These are phyloP conservation scores for Aquilaria malaccensis DNA, from an alignment of 345 rosid genomes.

Conservation along the genomic window DNA sequence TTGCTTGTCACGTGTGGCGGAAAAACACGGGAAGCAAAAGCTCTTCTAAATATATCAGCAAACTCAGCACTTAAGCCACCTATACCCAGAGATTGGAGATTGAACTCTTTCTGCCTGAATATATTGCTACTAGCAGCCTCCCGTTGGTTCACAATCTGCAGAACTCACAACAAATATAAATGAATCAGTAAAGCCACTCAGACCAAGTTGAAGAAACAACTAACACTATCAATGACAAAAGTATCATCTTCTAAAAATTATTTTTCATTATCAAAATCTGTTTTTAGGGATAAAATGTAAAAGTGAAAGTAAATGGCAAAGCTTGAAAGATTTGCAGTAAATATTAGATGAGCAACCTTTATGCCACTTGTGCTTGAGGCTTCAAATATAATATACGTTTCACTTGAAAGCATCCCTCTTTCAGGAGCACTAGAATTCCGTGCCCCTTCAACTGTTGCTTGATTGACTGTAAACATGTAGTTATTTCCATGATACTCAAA, in stretches of 20 bases:
- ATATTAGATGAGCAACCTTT: slow-evolving; percentile 44
- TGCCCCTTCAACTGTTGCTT: slow-evolving; percentile 67
- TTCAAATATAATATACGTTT: slow-evolving; percentile 84
- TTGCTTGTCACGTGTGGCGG: slow-evolving; percentile 93
- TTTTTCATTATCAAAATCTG: too few relatives aligned
- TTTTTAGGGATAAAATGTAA: too few relatives aligned
- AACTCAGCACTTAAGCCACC: slow-evolving; percentile 99
- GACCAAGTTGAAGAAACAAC: slow-evolving; percentile 7
- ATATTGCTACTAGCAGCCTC: slow-evolving; percentile 96
- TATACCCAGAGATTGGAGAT: slow-evolving; percentile 90
- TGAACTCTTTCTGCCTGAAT: slow-evolving; percentile 91
- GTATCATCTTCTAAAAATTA: not conserved
- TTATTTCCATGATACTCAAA: slow-evolving; percentile 93
- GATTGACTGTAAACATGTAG: slow-evolving; percentile 76
- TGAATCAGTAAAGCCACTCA: slow-evolving; percentile 1
- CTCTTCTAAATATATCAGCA: slow-evolving; percentile 98
- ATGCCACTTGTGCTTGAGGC: slow-evolving; percentile 86
- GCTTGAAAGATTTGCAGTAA: not conserved
- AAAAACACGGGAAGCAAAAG: slow-evolving; percentile 98
- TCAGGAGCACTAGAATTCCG: slow-evolving; percentile 52
- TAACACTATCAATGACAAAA: slow-evolving; percentile 1
- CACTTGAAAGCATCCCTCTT: slow-evolving; percentile 74
- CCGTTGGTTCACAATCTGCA: slow-evolving; percentile 91
- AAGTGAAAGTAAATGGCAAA: too few relatives aligned
- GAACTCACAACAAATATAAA: slow-evolving; percentile 13